Percentiles rank a stretch among this genome's conserved stretches.
Evolutionary conservation across 768 basidiomycete species (phyloP).

Genomic region (Clavulina sp.): DNA sequence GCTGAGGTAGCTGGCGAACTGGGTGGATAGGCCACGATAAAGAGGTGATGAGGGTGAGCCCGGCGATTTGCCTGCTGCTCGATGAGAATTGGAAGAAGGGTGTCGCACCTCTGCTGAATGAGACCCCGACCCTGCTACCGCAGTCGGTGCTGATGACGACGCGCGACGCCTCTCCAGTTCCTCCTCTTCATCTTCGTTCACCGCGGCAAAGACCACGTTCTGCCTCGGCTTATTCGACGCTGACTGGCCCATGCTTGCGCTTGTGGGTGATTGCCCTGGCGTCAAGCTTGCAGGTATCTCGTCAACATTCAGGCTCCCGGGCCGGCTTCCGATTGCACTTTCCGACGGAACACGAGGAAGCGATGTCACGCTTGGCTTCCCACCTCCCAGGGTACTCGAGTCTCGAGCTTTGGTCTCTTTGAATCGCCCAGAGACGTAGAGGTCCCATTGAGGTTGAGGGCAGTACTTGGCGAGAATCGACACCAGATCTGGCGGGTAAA

Average conservation of each 20-base stretch:
- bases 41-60: no score
- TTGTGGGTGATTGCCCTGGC: no score
- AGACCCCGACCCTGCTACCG: not conserved
- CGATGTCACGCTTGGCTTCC: slow-evolving; percentile 42
- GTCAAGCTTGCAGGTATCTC: not conserved
- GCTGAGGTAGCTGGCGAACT: slow-evolving; percentile 71
- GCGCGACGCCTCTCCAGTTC: slow-evolving; percentile 28
- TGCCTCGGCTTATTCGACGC: no score
- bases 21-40: no score
- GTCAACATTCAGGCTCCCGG: not conserved
- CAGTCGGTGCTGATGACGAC: slow-evolving; percentile 18
- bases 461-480: slow-evolving; percentile 45
- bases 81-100: no score
- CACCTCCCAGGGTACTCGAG: slow-evolving; percentile 64
- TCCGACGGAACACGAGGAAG: not conserved
- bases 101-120: slow-evolving; percentile 21
- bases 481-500: slow-evolving; percentile 67
- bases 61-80: no score
- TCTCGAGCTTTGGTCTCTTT: slow-evolving; percentile 76
- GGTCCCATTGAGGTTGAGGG: slow-evolving; percentile 70
- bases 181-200: slow-evolving; percentile 28
- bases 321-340: not conserved
- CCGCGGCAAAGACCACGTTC: slow-evolving; percentile 28
- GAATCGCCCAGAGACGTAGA: slow-evolving; percentile 73
- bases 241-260: no score